A percentile compares a stretch with the other conserved stretches of the same genome.
Conservation (phyloP, 106 monocot genomes). For the Apostasia shenzhenica region DNA sequence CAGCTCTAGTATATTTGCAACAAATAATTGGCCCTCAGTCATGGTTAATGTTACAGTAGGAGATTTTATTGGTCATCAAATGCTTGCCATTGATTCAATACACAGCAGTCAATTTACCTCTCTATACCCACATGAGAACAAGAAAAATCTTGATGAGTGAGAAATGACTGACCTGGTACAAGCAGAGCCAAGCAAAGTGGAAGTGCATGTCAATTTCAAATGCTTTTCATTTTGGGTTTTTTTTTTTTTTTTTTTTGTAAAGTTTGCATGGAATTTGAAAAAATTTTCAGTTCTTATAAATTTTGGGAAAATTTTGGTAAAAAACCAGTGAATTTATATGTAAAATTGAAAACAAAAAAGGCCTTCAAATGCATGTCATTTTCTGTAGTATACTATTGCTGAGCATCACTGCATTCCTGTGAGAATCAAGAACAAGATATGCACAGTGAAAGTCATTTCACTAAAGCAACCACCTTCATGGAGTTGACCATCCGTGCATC, state of each 20-base stretch:
- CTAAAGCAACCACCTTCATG: neutral
- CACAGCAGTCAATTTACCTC: neutral
- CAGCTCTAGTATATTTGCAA: too few relatives aligned
- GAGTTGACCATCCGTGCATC: neutral
- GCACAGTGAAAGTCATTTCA: neutral
- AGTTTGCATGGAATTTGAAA: too few relatives aligned
- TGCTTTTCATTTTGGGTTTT: too few relatives aligned
- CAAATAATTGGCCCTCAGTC: too few relatives aligned
- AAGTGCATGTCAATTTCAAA: neutral
- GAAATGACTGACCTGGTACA: neutral
- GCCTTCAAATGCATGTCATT: too few relatives aligned
- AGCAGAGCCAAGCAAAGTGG: slow-evolving; percentile 3
- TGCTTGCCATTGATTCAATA: neutral
- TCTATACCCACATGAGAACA: neutral
- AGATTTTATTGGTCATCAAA: neutral
- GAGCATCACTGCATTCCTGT: neutral
- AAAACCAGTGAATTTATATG: too few relatives aligned
- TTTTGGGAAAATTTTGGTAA: too few relatives aligned
- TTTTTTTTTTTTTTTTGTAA: too few relatives aligned
- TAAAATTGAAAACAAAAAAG: too few relatives aligned
- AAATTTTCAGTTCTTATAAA: too few relatives aligned
- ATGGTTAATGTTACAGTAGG: too few relatives aligned
- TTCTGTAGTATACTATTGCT: neutral
- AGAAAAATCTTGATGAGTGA: too few relatives aligned
- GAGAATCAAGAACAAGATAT: neutral